Evolutionary conservation across 768 basidiomycete species (phyloP).

Genomic region (Mycena albidolilacea): DNA sequence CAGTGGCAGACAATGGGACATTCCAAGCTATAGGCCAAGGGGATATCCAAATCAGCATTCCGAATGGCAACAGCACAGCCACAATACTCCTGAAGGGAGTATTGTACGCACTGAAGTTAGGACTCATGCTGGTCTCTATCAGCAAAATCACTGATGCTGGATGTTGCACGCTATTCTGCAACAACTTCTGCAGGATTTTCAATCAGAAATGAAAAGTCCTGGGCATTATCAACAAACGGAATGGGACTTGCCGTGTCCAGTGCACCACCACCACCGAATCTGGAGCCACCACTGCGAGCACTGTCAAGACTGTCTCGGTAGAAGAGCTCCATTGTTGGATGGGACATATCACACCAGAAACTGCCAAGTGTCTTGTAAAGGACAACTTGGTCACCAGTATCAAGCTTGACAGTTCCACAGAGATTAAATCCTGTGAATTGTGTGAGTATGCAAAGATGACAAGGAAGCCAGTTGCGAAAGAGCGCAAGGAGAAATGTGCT

Average conservation of each 20-base stretch:
- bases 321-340: constrained; percentile 46
- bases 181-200: too few relatives aligned
- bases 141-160: too few relatives aligned
- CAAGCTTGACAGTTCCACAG: constrained; percentile 40
- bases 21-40: neutral
- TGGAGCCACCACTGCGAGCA: constrained; percentile 4
- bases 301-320: constrained; percentile 34
- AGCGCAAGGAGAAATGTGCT: constrained; percentile 39
- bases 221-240: constrained; percentile 3
- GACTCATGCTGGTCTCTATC: too few relatives aligned
- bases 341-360: neutral
- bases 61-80: constrained; percentile 7
- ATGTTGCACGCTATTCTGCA: too few relatives aligned
- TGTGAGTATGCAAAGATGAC: constrained; percentile 51
- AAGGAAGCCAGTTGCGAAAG: constrained; percentile 46
- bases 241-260: too few relatives aligned
- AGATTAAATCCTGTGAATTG: constrained; percentile 45
- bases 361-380: too few relatives aligned
- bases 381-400: constrained; percentile 38
- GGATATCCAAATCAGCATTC: constrained; percentile 26
- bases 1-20: too few relatives aligned
- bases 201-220: constrained; percentile 16
- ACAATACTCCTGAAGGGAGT: constrained; percentile 40
- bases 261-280: neutral
- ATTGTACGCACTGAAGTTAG: constrained; percentile 23